Evolutionary conservation across 306 rosid genomes (phyloP).

Genomic region (Rosa persica): DNA sequence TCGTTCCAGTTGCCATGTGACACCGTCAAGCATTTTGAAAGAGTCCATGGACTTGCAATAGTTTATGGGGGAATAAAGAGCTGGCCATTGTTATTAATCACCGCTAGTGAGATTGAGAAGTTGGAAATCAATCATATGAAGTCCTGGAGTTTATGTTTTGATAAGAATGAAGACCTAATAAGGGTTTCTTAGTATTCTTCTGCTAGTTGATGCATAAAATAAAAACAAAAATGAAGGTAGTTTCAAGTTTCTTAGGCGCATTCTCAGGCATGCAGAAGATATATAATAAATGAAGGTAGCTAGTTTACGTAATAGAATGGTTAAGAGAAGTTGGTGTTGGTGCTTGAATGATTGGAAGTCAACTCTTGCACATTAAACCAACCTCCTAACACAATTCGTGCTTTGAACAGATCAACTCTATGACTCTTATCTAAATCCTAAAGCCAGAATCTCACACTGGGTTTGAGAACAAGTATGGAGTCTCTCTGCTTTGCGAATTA

Average conservation of each 20-base stretch:
- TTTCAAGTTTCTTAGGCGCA: conserved; percentile 2
- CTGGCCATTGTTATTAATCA: conserved; percentile 10
- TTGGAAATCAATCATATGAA: conserved; percentile 12
- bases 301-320: conserved; percentile 2
- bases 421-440: background rate
- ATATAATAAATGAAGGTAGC: background rate
- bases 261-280: background rate
- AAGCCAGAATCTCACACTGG: background rate
- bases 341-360: conserved; percentile 18
- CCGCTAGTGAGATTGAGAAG: conserved; percentile 12
- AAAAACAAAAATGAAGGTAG: background rate
- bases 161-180: background rate
- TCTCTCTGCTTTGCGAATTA: background rate
- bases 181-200: background rate
- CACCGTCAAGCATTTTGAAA: conserved; percentile 15
- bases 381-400: background rate
- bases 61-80: background rate
- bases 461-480: background rate
- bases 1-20: conserved; percentile 18
- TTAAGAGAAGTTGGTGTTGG: conserved; percentile 11
- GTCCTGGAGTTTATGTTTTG: background rate
- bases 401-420: background rate
- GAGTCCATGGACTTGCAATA: conserved; percentile 11
- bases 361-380: conserved; percentile 13
- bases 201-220: conserved; percentile 1